Evolutionary conservation across 345 rosid genomes (phyloP).

Genomic region (Bretschneidera sinensis): DNA sequence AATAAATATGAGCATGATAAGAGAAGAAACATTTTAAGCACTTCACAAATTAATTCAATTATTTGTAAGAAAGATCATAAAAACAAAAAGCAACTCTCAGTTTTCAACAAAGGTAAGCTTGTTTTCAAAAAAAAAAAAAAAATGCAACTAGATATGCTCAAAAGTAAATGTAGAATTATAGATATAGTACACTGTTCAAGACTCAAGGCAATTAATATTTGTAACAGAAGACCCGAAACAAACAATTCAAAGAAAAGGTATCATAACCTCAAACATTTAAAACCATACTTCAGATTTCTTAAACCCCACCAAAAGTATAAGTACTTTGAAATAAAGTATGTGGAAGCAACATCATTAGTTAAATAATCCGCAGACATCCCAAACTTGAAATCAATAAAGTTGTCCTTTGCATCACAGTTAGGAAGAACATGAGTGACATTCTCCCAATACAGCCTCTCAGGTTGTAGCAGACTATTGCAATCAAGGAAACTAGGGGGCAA

Average conservation of each 20-base stretch:
- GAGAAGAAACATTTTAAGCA: no score
- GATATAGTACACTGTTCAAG: no score
- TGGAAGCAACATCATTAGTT: slow-evolving; percentile 51
- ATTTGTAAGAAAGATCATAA: no score
- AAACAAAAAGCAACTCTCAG: no score
- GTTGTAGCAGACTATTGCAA: slow-evolving; percentile 34
- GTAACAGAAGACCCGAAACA: neutral
- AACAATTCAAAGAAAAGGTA: neutral
- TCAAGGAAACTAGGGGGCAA: slow-evolving; percentile 63
- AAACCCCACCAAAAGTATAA: slow-evolving; percentile 94
- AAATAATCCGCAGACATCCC: slow-evolving; percentile 84
- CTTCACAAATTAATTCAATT: no score
- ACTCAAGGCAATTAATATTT: no score
- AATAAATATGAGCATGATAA: neutral
- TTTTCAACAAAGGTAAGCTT: no score
- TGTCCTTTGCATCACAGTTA: slow-evolving; percentile 53
- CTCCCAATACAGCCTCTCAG: slow-evolving; percentile 66
- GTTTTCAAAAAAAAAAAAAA: no score
- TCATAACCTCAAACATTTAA: neutral
- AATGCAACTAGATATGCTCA: no score
- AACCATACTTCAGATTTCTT: slow-evolving; percentile 59
- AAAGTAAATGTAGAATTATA: no score
- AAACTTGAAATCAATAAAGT: slow-evolving; percentile 38
- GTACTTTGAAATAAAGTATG: slow-evolving; percentile 47
- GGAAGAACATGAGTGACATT: slow-evolving; percentile 52